Percentiles rank a stretch among this genome's conserved stretches.
Conservation (phyloP, 805 yeast species). For the Debaryomyces castellii region DNA sequence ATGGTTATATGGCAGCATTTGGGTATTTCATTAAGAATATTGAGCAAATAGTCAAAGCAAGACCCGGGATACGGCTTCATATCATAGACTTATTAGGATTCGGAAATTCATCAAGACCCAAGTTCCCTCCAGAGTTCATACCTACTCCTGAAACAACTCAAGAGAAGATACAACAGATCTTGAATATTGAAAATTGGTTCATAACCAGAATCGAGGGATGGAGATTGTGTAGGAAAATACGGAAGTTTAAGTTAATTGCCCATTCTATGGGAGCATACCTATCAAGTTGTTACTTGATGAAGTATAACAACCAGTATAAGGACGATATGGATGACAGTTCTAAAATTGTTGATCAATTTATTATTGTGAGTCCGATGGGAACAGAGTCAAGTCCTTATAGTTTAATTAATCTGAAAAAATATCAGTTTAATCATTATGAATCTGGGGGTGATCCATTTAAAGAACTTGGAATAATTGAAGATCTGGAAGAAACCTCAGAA, state of each 20-base stretch:
- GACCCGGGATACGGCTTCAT: constrained; percentile 35
- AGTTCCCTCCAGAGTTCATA: constrained; percentile 32
- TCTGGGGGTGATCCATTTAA: constrained; percentile 34
- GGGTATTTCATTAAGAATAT: constrained; percentile 42
- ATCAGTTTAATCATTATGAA: constrained; percentile 34
- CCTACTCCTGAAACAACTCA: constrained; percentile 14
- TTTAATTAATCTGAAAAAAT: constrained; percentile 28
- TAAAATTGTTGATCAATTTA: constrained; percentile 19
- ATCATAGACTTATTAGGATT: constrained; percentile 44
- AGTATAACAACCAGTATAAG: constrained; percentile 25
- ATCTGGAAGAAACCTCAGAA: constrained; percentile 15
- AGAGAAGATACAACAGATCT: constrained; percentile 30
- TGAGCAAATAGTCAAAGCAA: constrained; percentile 27
- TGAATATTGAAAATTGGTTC: constrained; percentile 40
- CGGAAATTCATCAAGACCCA: constrained; percentile 42
- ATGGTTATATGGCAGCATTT: constrained; percentile 46
- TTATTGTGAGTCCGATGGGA: constrained; percentile 44
- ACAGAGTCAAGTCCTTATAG: constrained; percentile 38
- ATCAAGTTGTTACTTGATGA: constrained; percentile 39
- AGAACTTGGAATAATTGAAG: constrained; percentile 25
- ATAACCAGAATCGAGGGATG: constrained; percentile 39
- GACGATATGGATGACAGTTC: constrained; percentile 5
- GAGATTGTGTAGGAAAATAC: constrained; percentile 24
- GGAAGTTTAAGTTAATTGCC: constrained; percentile 30
- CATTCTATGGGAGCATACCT: constrained; percentile 47